phyloP scores from a whole-genome alignment of 2,329 filamentous ascomycete species.

The Diaporthe vexans region DNA sequence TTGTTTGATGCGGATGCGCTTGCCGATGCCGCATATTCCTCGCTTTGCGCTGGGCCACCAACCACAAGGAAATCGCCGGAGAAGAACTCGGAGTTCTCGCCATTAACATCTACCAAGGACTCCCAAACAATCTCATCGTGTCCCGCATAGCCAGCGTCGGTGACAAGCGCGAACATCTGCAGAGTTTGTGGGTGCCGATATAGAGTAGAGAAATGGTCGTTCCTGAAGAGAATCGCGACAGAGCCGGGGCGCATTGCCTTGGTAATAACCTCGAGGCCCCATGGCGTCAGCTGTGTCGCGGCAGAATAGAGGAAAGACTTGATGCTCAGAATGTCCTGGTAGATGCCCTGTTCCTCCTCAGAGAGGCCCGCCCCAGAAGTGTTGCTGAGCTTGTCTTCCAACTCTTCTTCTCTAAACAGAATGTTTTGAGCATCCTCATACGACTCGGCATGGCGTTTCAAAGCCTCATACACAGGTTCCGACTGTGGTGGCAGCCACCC shows the following conservation, averaged over 20 bases:
- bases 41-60: conserved; percentile 64
- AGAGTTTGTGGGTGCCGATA: conserved; percentile 87
- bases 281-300: conserved; percentile 88
- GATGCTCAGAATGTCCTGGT: conserved; percentile 87
- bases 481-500: conserved; percentile 86
- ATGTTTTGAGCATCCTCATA: conserved; percentile 95
- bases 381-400: conserved; percentile 81
- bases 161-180: conserved; percentile 86
- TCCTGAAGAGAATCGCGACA: conserved; percentile 93
- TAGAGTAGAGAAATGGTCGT: conserved; percentile 96
- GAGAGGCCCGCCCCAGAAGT: conserved; percentile 68
- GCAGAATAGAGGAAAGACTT: conserved; percentile 85
- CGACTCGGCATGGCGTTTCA: conserved; percentile 81
- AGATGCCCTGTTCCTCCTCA: conserved; percentile 80
- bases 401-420: conserved; percentile 88
- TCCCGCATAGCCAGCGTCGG: conserved; percentile 88
- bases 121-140: conserved; percentile 98
- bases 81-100: conserved; percentile 85
- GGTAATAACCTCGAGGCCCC: conserved; percentile 82
- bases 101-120: conserved; percentile 88
- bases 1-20: conserved; percentile 24
- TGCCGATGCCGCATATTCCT: conserved; percentile 37
- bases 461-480: conserved; percentile 77
- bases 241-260: conserved; percentile 80
- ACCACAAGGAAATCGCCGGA: conserved; percentile 92